Evolutionary conservation across 2,329 filamentous ascomycete species (phyloP).

Genomic region (Aureobasidium sp.): DNA sequence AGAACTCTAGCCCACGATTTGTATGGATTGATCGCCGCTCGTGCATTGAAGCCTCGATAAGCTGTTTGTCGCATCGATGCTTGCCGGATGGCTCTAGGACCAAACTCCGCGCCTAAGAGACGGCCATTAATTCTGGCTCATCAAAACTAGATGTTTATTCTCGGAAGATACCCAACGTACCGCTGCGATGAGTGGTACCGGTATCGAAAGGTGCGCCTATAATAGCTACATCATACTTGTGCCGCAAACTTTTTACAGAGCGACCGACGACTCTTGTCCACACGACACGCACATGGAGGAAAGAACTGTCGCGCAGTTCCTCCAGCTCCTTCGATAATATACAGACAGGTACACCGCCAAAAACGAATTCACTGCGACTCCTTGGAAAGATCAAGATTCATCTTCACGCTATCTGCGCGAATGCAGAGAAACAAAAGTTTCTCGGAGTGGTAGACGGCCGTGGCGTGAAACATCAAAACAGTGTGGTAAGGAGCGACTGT

Average conservation of each 20-base stretch:
- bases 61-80: constrained; percentile 74
- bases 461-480: no score
- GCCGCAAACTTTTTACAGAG: constrained; percentile 31
- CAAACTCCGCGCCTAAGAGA: constrained; percentile 56
- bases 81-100: constrained; percentile 77
- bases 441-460: not conserved
- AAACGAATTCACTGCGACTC: not conserved
- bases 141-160: no score
- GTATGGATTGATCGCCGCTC: constrained; percentile 78
- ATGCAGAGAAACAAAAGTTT: not conserved
- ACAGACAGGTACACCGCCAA: no score
- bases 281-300: no score
- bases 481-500: no score
- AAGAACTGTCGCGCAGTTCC: no score
- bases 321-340: no score
- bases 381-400: not conserved
- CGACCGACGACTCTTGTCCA: not conserved
- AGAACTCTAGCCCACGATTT: constrained; percentile 67
- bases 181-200: constrained; percentile 21
- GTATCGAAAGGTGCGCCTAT: constrained; percentile 45
- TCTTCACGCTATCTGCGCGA: not conserved
- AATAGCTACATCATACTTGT: constrained; percentile 37
- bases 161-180: not conserved
- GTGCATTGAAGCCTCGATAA: constrained; percentile 67
- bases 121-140: no score